phyloP scores from a whole-genome alignment of 345 rosid genomes.

The Melastoma malabathricum region DNA sequence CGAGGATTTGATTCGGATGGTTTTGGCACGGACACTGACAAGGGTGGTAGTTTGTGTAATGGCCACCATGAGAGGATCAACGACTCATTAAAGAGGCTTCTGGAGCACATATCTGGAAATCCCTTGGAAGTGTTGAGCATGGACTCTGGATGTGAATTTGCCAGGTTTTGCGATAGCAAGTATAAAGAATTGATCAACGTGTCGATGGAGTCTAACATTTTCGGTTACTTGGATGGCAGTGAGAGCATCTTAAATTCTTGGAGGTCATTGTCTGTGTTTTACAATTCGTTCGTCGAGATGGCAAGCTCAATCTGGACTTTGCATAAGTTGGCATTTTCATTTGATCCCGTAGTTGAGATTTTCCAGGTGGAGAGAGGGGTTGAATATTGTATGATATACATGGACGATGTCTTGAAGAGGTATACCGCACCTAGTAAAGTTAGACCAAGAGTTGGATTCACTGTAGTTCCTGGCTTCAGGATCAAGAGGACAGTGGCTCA shows the following conservation, averaged over 20 bases:
- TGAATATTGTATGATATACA: slow-evolving; percentile 65
- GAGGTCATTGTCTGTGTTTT: slow-evolving; percentile 59
- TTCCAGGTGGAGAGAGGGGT: slow-evolving; percentile 76
- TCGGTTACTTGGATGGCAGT: slow-evolving; percentile 50
- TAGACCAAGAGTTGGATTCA: slow-evolving; percentile 66
- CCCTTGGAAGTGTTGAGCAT: slow-evolving; percentile 72
- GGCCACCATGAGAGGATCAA: slow-evolving; percentile 15
- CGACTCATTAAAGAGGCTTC: slow-evolving; percentile 41
- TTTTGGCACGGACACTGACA: slow-evolving; percentile 30
- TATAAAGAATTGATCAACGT: slow-evolving; percentile 81
- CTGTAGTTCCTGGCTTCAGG: slow-evolving; percentile 85
- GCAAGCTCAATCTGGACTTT: slow-evolving; percentile 78
- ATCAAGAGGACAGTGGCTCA: slow-evolving; percentile 62
- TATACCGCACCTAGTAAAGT: slow-evolving; percentile 16
- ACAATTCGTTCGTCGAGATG: slow-evolving; percentile 69
- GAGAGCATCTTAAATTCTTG: slow-evolving; percentile 75
- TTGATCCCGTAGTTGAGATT: slow-evolving; percentile 75
- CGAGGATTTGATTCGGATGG: slow-evolving; percentile 45
- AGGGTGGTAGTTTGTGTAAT: slow-evolving; percentile 15
- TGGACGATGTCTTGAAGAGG: slow-evolving; percentile 62
- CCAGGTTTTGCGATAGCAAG: slow-evolving; percentile 78
- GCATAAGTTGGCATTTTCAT: slow-evolving; percentile 67
- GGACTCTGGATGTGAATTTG: slow-evolving; percentile 48
- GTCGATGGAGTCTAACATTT: slow-evolving; percentile 77
- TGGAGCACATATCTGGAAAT: slow-evolving; percentile 65